Evolutionary conservation across 805 yeast species (phyloP), one percentile per base, ranked within the genome.

Genomic region (Lipomyces starkeyi): DNA sequence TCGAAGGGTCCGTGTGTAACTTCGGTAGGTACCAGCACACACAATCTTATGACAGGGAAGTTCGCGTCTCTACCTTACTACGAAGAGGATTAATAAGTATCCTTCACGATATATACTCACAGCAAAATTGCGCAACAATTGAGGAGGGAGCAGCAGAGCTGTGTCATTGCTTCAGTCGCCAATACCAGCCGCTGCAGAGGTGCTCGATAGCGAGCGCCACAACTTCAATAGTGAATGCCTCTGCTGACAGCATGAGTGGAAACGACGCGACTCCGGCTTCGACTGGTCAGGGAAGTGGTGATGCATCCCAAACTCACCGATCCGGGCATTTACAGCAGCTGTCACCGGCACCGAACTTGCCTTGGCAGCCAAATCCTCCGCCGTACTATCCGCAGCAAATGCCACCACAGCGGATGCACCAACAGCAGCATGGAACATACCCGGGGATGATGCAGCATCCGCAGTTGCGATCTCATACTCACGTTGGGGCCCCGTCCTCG

Each of bases 281-380:
- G 22, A 17, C 49, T 17, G 49, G 49, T n/a, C 49, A 17, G 49
- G 22, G 49, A n/a, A 43, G 49, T 43, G 8, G 22, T 43, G 25
- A 43, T n/a, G n/a, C 49, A n/a, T 43, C 49, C 22, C 49, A 43
- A 43, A 8, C 22, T 43, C 49, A 43, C 20, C 49, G 49, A 43
- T 43, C 49, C 9, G 49, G 49, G 49, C 22, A 43, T 43, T n/a
- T 43, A 7, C 49, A n/a, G 49, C 49, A 43, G 8, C 49, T 17
- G 20, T 17, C 22, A n/a, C 49, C 49, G 49, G 25, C 49, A 43
- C 49, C 7, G 49, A 43, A 17, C 20, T 43, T 43, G 49, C 9
- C 49, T n/a, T 43, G 49, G 49, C 49, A 43, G 49, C 49, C 49
- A 43, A 43, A 43, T 43, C 49, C 49, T 37, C 40, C 40, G 20